phyloP scores from a whole-genome alignment of 129 eudicot genomes.

The Centaurea solstitialis region DNA sequence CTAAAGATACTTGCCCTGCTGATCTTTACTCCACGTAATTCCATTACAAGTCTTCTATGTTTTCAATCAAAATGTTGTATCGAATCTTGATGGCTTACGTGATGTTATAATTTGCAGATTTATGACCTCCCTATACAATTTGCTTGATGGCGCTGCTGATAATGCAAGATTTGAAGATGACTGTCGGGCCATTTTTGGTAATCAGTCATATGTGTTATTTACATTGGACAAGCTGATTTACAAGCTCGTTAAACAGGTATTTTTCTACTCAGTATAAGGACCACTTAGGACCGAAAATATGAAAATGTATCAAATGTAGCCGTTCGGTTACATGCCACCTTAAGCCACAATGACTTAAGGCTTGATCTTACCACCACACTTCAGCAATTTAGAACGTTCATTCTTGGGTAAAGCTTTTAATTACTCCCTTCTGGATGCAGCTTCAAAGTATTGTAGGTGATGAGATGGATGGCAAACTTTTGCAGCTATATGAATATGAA shows the following conservation, averaged over 20 bases:
- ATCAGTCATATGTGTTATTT: slow-evolving; percentile 89
- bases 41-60: background rate
- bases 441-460: slow-evolving; percentile 88
- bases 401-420: background rate
- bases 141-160: slow-evolving; percentile 91
- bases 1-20: slow-evolving; percentile 52
- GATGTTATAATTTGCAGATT: slow-evolving; percentile 53
- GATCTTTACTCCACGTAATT: slow-evolving; percentile 76
- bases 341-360: background rate
- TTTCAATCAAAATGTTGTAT: background rate
- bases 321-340: too few relatives aligned
- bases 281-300: too few relatives aligned
- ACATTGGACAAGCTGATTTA: slow-evolving; percentile 93
- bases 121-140: slow-evolving; percentile 66
- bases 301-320: too few relatives aligned
- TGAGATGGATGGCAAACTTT: slow-evolving; percentile 80
- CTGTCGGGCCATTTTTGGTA: slow-evolving; percentile 88
- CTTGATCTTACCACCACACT: background rate
- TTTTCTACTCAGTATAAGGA: background rate
- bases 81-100: slow-evolving; percentile 6
- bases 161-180: slow-evolving; percentile 95
- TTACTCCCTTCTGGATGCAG: slow-evolving; percentile 43
- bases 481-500: slow-evolving; percentile 88
- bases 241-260: slow-evolving; percentile 94
- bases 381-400: background rate